Evolutionary conservation across 257 asterid species (phyloP).

Genomic region (Nicotiana knightiana): DNA sequence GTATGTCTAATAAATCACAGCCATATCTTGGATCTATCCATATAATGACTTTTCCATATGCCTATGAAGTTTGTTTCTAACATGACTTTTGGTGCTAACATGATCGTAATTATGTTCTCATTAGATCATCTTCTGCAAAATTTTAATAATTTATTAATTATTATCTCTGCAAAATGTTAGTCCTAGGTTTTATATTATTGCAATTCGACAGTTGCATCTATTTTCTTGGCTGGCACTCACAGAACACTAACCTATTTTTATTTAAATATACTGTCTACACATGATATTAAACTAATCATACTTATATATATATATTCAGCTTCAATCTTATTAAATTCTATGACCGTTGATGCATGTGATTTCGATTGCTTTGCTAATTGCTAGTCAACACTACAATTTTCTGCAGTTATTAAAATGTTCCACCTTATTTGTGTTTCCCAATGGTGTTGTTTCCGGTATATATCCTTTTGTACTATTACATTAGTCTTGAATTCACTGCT

Average conservation of each 20-base stretch:
- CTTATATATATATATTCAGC: not conserved
- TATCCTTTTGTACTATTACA: no score
- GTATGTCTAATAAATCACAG: not conserved
- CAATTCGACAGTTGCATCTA: not conserved
- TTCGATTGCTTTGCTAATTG: not conserved
- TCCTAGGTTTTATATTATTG: not conserved
- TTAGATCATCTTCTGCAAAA: not conserved
- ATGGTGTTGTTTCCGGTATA: not conserved
- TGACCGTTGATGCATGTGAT: not conserved
- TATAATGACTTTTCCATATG: not conserved
- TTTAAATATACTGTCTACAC: not conserved
- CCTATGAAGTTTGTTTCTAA: not conserved
- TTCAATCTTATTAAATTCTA: not conserved
- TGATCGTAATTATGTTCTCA: not conserved
- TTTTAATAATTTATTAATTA: not conserved
- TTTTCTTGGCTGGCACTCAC: not conserved
- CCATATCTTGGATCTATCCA: not conserved
- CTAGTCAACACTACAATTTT: not conserved
- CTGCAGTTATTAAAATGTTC: not conserved
- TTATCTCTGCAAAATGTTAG: not conserved
- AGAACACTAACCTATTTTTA: not conserved
- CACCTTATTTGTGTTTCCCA: not conserved
- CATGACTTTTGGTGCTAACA: not conserved
- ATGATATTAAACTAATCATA: not conserved
- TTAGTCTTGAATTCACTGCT: no score